Evolutionary conservation across 2,329 filamentous ascomycete species (phyloP), one percentile per base, ranked within the genome.

Genomic region (Tympanopsis confertula): DNA sequence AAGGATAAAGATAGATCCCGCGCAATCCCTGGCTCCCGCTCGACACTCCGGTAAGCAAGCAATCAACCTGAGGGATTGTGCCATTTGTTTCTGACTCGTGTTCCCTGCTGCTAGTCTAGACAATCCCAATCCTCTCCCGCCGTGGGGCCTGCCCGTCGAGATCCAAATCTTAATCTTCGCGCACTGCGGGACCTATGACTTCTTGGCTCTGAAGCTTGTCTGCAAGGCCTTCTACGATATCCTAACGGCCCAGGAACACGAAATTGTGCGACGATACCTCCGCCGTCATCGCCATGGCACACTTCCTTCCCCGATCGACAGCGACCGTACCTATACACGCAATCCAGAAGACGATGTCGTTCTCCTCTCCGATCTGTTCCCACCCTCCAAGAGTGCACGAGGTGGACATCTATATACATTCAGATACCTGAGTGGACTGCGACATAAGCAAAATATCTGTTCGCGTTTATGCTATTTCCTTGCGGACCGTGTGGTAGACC

Each of bases 331-430:
- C 17, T 60, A 62, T 45, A 61, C 58, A 22, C 50, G 58, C 33
- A 57, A 56, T 28, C 58, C 60, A 4, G 51, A 59, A 42, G 59
- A 63, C 40, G 58, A 63, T 47, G 58, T 61, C 24, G 54, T 63
- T 26, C 52, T 63, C 18, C 47, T 63, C 13, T 62, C 59, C 10
- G 60, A 63, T 42, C 47, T 63, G 5, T 63, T 63, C 36, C 59
- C 56, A 4, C 60, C 60, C 0, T 44, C 51, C 4, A 54, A 52
- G 28, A 55, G 53, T 29, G 52, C 53, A 10, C 51, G 52, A 29
- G 53, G 55, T 15, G 56, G 54, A 10, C 51, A 59, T 39, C 46
- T 57, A 30, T 63, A 60, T 41, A 59, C 58, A 2, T 63, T 61
- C 38, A 50, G 54, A 43, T 63, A 63, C 45, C 40, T 63, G 19